These are phyloP conservation scores for Clitoria ternatea DNA, from an alignment of 306 rosid species.

Conservation along the genomic window DNA sequence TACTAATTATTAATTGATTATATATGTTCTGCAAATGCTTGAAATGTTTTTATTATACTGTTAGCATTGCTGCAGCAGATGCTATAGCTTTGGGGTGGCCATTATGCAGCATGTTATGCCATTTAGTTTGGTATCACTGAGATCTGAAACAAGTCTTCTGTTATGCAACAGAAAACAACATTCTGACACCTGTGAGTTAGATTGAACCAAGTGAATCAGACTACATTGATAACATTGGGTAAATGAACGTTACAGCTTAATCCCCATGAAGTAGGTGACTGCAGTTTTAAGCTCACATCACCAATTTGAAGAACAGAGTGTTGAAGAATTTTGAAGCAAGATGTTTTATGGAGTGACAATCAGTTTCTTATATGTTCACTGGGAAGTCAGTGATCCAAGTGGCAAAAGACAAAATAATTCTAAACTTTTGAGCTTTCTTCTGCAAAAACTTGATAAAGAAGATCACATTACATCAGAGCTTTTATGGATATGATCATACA, in stretches of 20 bases:
- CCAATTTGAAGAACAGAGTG: neutral
- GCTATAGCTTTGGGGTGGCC: neutral
- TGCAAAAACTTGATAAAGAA: neutral
- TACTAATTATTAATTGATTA: too few species aligned
- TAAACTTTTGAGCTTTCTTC: too few species aligned
- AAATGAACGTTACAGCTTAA: neutral
- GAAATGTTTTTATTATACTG: too few species aligned
- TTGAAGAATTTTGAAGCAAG: neutral
- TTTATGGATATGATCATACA: too few species aligned
- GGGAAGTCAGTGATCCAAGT: neutral
- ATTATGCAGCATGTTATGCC: neutral
- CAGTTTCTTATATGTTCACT: neutral
- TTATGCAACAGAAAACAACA: neutral
- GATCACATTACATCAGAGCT: neutral
- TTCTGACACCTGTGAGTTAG: neutral
- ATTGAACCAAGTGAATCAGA: neutral
- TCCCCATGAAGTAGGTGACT: neutral
- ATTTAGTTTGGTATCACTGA: neutral
- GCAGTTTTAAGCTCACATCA: neutral
- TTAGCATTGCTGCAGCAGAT: neutral
- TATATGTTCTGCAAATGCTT: too few species aligned
- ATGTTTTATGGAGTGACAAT: neutral
- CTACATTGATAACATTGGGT: neutral
- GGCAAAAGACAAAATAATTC: too few species aligned
- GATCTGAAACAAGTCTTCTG: neutral